Evolutionary conservation across 225 moss, liverwort and hornwort species (phyloP), one percentile per base, ranked within the genome.

Genomic region (Anthoceros angustus): DNA sequence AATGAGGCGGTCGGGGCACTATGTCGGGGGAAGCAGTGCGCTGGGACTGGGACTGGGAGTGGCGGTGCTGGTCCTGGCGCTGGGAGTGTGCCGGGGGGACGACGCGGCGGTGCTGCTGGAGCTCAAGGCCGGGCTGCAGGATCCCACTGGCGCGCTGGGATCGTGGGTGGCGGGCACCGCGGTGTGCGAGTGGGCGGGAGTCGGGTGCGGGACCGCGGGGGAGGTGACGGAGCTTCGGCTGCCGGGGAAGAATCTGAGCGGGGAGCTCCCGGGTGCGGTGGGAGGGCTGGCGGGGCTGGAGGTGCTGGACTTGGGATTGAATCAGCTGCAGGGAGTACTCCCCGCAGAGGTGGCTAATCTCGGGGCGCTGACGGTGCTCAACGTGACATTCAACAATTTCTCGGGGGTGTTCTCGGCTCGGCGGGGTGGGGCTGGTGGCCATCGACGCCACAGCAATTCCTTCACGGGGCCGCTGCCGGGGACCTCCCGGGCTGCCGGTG

Each of bases 391-490:
- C 46, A 48, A 48, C 5, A 48, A 48, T 18, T 48, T 48, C 46
- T 12, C 46, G 3, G 14, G 12, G 14, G 12, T 2, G 14, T 48
- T 48, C 46, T 5, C 46, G 46, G 14, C 5, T 48, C 46, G 14
- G 12, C 46, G 14, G 14, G 46, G 14, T 48, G 14, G 18, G 14
- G 14, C 46, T 48, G 14, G 14, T 48, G 14, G 46, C 46, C 46
- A 48, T 83, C 8, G 61, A 77, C 66, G 67, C 73, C 42, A 77
- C 55, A 63, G 63, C 40, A 83, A 83, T 43, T 40, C 62, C 40
- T 62, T 83, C 43, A 23, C 24, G 65, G 80, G 77, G 25, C 16
- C 43, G 42, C 41, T 82, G 12, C 75, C 80, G 40, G 18, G n/a
- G 61, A 75, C 73, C 70, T 80, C 45, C 64, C 16, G 72, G 49